Evolutionary conservation across 169 alveolate species (phyloP).

Genomic region (Plasmodium fragile): DNA sequence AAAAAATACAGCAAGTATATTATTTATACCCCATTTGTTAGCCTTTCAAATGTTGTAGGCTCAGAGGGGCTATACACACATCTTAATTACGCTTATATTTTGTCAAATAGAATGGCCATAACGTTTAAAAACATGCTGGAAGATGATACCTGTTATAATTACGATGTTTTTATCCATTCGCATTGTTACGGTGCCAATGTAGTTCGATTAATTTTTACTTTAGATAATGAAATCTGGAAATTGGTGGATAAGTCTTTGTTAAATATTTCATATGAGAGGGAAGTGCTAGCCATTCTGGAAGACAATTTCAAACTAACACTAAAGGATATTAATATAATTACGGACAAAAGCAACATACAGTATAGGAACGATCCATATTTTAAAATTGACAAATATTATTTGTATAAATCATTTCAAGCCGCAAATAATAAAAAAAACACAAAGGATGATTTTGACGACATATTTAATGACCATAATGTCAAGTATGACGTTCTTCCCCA

Average conservation of each 20-base stretch:
- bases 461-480: constrained; percentile 31
- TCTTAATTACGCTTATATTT: constrained; percentile 31
- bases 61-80: constrained; percentile 35
- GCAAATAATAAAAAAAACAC: neutral
- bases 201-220: constrained; percentile 27
- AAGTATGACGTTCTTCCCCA: neutral
- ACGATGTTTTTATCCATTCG: constrained; percentile 35
- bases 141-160: constrained; percentile 53
- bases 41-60: constrained; percentile 16
- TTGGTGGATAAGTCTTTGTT: neutral
- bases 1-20: constrained; percentile 44
- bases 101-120: constrained; percentile 20
- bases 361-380: constrained; percentile 40
- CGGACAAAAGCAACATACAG: constrained; percentile 33
- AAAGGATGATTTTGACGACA: constrained; percentile 37
- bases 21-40: constrained; percentile 42
- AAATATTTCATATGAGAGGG: constrained; percentile 13
- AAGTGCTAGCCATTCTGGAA: constrained; percentile 23
- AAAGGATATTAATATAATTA: constrained; percentile 26
- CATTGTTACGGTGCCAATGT: constrained; percentile 71
- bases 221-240: constrained; percentile 34
- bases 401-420: constrained; percentile 16
- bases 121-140: constrained; percentile 21
- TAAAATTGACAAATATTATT: constrained; percentile 11
- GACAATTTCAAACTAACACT: constrained; percentile 48